Conservation (phyloP, 768 basidiomycete species). For the Lentinula boryana region DNA sequence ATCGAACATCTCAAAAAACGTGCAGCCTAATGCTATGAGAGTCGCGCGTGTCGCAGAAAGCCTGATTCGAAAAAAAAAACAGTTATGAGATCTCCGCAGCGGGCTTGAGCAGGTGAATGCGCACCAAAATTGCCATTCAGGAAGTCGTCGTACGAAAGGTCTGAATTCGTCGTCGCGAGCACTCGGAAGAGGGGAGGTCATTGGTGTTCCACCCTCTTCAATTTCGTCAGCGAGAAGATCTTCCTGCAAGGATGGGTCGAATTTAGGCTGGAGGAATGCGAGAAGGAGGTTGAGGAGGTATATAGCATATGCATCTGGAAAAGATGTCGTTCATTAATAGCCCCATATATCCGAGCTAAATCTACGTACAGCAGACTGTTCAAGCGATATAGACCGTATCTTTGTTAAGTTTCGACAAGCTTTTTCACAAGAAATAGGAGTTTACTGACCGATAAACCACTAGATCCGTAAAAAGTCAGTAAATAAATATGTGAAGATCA, state of each 20-base stretch:
- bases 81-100: neutral
- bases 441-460: slow-evolving; percentile 11
- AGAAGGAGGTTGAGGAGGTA: slow-evolving; percentile 94
- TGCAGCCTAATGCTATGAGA: slow-evolving; percentile 72
- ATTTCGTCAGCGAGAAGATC: slow-evolving; percentile 93
- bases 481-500: neutral
- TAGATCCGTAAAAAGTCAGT: neutral
- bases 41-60: slow-evolving; percentile 88
- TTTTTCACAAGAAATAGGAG: neutral
- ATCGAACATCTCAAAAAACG: slow-evolving; percentile 82
- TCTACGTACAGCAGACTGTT: slow-evolving; percentile 63
- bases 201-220: slow-evolving; percentile 70
- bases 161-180: slow-evolving; percentile 89
- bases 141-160: slow-evolving; percentile 91
- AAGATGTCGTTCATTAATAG: slow-evolving; percentile 8
- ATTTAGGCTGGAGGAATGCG: slow-evolving; percentile 96
- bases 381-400: neutral
- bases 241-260: slow-evolving; percentile 93
- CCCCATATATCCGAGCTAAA: neutral
- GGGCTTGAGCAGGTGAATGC: neutral
- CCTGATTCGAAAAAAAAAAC: slow-evolving; percentile 37
- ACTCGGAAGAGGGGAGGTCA: slow-evolving; percentile 56
- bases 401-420: neutral
- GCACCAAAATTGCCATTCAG: slow-evolving; percentile 96
- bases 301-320: slow-evolving; percentile 84